These are phyloP conservation scores for Neurospora terricola DNA, from an alignment of 495 filamentous ascomycete species.

Conservation along the genomic window DNA sequence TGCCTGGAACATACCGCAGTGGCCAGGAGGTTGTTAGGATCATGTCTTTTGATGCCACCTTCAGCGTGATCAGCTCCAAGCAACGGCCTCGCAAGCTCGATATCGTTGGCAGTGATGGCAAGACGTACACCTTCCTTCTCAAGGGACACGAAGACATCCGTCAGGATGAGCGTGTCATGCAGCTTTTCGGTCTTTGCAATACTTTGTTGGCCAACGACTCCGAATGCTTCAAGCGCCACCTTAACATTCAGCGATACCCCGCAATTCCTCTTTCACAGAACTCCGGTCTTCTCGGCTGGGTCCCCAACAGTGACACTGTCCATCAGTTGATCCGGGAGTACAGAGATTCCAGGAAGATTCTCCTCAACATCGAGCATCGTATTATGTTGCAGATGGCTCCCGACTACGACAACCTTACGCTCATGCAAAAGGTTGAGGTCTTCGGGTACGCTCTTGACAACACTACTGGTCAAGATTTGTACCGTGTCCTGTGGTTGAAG, in stretches of 20 bases:
- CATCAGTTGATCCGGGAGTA: conserved; percentile 97
- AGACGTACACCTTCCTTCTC: conserved; percentile 71
- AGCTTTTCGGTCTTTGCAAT: conserved; percentile 93
- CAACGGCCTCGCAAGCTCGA: conserved; percentile 87
- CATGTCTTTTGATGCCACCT: conserved; percentile 75
- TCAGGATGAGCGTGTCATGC: conserved; percentile 98
- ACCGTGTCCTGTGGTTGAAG: conserved; percentile 96
- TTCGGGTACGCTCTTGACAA: conserved; percentile 99
- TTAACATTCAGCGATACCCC: conserved; percentile 89
- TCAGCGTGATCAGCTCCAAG: conserved; percentile 92
- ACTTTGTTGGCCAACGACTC: conserved; percentile 85
- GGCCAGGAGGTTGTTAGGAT: conserved; percentile 81
- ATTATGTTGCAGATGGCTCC: conserved; percentile 99
- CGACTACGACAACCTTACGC: conserved; percentile 92
- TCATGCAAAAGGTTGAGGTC: conserved; percentile 99
- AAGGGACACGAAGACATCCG: conserved; percentile 98
- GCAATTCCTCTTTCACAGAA: conserved; percentile 93
- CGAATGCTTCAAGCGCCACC: conserved; percentile 91
- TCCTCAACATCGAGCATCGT: conserved; percentile 97
- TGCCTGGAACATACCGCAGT: conserved; percentile 87
- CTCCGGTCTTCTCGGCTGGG: conserved; percentile 90
- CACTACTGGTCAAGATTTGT: conserved; percentile 95
- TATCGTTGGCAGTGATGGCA: conserved; percentile 79
- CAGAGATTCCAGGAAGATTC: conserved; percentile 87
- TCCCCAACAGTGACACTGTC: conserved; percentile 95